A percentile compares a stretch with the other conserved stretches of the same genome.
phyloP scores from a whole-genome alignment of 148 eudicot species.

The Chenopodium suecicum region DNA sequence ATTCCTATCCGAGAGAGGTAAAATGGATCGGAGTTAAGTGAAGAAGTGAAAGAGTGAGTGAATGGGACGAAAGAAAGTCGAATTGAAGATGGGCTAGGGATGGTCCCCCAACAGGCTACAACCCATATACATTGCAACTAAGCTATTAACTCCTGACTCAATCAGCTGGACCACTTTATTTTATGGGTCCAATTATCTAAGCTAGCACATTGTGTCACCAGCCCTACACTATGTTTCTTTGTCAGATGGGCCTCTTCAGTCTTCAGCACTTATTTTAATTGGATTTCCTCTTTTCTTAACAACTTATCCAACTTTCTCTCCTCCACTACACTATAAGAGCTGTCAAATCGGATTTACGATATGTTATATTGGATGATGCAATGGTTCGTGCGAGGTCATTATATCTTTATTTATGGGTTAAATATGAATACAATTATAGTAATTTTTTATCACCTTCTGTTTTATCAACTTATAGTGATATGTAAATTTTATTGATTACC shows the following conservation, averaged over 20 bases:
- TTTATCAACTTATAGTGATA: too few species aligned
- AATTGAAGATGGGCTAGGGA: constrained; percentile 3
- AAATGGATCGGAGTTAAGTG: background rate
- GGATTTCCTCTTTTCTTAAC: background rate
- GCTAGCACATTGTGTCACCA: background rate
- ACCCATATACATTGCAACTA: constrained; percentile 12
- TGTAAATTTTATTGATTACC: too few species aligned
- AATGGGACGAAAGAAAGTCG: background rate
- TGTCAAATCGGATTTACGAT: too few species aligned
- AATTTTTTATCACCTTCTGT: too few species aligned
- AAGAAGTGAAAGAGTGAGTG: background rate
- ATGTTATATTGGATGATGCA: too few species aligned
- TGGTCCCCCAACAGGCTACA: constrained; percentile 28
- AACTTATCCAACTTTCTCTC: too few species aligned
- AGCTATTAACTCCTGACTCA: background rate
- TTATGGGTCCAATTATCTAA: background rate
- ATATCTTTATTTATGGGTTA: too few species aligned
- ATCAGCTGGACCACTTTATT: constrained; percentile 11
- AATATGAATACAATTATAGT: too few species aligned
- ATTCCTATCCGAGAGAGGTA: background rate
- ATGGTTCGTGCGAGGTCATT: too few species aligned
- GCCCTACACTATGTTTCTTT: background rate
- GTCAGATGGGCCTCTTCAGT: constrained; percentile 11
- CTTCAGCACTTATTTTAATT: background rate
- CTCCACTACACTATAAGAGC: too few species aligned